Conservation (phyloP, 768 basidiomycete species). For the Thelephora ganbajun region DNA sequence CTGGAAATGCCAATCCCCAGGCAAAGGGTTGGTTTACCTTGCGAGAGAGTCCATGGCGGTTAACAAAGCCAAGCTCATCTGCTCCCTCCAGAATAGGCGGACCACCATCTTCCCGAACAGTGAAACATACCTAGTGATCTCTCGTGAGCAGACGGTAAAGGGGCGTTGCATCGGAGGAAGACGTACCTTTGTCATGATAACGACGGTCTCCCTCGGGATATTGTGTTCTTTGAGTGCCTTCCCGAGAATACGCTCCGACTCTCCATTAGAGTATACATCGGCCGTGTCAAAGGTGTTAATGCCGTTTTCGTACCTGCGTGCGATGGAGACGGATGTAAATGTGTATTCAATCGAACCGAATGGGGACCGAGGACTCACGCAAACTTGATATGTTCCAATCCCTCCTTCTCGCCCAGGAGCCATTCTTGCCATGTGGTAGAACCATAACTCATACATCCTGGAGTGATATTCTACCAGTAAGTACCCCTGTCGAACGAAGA, state of each 20-base stretch:
- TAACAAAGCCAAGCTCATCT: conserved; percentile 20
- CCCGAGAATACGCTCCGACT: conserved; percentile 9
- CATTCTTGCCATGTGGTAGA: conserved; percentile 14
- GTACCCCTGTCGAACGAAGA: neutral
- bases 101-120: conserved; percentile 7
- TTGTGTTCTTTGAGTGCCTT: conserved; percentile 5
- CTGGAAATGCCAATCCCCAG: neutral
- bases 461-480: conserved; percentile 4
- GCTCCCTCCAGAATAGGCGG: conserved; percentile 3
- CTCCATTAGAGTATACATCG: conserved; percentile 13
- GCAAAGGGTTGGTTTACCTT: conserved; percentile 13
- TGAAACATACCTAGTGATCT: conserved; percentile 1
- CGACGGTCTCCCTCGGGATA: conserved; percentile 14
- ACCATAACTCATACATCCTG: conserved; percentile 18
- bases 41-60: conserved; percentile 22
- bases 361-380: conserved; percentile 9
- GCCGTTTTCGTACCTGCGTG: conserved; percentile 8
- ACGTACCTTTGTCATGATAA: conserved; percentile 14
- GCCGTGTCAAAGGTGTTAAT: conserved; percentile 18
- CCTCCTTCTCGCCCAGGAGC: conserved; percentile 24
- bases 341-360: neutral
- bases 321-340: neutral
- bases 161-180: neutral
- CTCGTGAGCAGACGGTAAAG: neutral
- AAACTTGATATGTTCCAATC: conserved; percentile 23